Evolutionary conservation across 805 yeast species (phyloP), one percentile per base, ranked within the genome.

Genomic region (Saturnispora silvae): DNA sequence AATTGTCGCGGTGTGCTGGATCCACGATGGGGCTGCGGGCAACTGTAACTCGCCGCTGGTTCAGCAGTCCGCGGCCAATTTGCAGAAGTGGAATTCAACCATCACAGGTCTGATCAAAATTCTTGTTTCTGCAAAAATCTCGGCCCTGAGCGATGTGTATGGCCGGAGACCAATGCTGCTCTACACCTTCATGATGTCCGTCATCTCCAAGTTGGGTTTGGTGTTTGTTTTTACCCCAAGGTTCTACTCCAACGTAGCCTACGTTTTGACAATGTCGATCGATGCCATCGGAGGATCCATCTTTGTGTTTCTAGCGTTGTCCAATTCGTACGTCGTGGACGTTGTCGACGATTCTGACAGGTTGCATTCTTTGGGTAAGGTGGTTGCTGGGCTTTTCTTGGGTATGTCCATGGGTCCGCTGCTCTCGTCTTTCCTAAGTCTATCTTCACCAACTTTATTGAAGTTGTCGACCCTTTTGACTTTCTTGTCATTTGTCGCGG

Each of bases 241-340:
- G 8, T 28, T 43, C 24, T 64, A 68, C 40, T 53, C 57, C 20
- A 56, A 65, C 23, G 41, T 44, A 10, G 42, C 51, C 20, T 62
- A 75, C 43, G 54, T 80, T 1, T 24, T 65, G 0, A 59, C 71
- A 3, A 66, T 66, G 11, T 40, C 68, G 1, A 25, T 78, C 2
- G 67, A 65, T 22, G 65, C 75, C 19, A 36, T 68, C 3, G 70
- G 77, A n/a, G 95, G 95, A 18, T 80, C 85, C 0, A 34, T 68
- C 7, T 56, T 73, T 41, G 65, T 77, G 5, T 48, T 77, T 24
- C 49, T 80, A 35, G 72, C 79, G 8, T 58, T 80, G 22, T 60
- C 74, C 10, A 77, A 77, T 50, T 72, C 87, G 42, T 85, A 83
- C 51, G 66, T 81, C 14, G 64, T 84, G 4, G 95, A 85, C 58